These are phyloP conservation scores for Nidula niveotomentosa DNA, from an alignment of 1,284 basidiomycete genomes.

Conservation along the genomic window DNA sequence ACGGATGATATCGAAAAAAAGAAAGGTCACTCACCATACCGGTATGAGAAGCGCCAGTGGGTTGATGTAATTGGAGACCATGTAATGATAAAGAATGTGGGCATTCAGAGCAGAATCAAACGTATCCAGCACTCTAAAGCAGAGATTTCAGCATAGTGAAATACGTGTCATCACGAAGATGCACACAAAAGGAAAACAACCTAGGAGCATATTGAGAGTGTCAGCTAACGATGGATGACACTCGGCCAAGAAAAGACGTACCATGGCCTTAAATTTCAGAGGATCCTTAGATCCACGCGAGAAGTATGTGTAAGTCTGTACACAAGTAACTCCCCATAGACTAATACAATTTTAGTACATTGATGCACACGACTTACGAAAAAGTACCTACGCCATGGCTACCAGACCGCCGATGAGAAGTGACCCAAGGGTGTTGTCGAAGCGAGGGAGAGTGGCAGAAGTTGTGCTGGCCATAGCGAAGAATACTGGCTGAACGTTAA, in stretches of 20 bases:
- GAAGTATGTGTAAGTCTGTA: constrained; percentile 55
- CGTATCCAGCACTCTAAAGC: constrained; percentile 45
- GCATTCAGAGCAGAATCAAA: constrained; percentile 46
- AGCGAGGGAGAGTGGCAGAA: constrained; percentile 1
- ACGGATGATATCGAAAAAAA: not conserved
- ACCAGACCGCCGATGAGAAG: constrained; percentile 45
- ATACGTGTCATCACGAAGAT: constrained; percentile 4
- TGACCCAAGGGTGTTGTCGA: constrained; percentile 44
- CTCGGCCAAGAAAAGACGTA: constrained; percentile 18
- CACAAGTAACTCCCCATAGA: constrained; percentile 56
- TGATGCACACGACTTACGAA: not conserved
- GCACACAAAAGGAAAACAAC: constrained; percentile 42
- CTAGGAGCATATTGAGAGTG: constrained; percentile 17
- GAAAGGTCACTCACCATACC: constrained; percentile 39
- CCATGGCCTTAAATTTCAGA: constrained; percentile 34
- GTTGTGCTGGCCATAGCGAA: no score
- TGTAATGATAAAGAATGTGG: constrained; percentile 53
- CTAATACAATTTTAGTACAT: constrained; percentile 23
- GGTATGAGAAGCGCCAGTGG: constrained; percentile 37
- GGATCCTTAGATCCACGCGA: constrained; percentile 37
- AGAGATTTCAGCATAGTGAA: not conserved
- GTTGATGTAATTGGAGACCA: constrained; percentile 49
- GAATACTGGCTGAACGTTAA: no score
- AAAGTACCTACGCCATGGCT: constrained; percentile 40
- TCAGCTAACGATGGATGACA: not conserved